Conservation (phyloP, 2,329 filamentous ascomycete species). For the Colletotrichum sp. region DNA sequence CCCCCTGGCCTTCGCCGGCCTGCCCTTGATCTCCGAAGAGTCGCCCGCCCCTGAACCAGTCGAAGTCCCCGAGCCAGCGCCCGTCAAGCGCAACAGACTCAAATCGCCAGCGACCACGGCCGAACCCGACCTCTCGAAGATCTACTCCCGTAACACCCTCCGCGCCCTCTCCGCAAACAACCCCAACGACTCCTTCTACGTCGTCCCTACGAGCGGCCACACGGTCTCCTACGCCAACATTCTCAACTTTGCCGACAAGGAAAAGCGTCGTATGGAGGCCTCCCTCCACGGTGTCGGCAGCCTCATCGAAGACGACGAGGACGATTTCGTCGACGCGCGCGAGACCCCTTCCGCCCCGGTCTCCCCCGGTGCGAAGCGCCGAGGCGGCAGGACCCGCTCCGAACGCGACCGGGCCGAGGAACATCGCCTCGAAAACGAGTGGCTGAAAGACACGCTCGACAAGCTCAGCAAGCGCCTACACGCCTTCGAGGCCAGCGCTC, state of each 20-base stretch:
- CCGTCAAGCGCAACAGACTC: conserved; percentile 40
- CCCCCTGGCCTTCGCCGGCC: conserved; percentile 88
- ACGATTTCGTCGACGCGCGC: conserved; percentile 88
- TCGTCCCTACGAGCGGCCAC: conserved; percentile 89
- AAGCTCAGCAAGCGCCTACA: conserved; percentile 87
- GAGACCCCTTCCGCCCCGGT: conserved; percentile 61
- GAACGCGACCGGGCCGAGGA: conserved; percentile 74
- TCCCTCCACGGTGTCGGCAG: conserved; percentile 49
- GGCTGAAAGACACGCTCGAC: conserved; percentile 84
- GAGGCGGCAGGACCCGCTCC: conserved; percentile 43
- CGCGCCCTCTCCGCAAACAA: conserved; percentile 73
- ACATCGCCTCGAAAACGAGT: conserved; percentile 85
- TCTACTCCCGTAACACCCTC: conserved; percentile 87
- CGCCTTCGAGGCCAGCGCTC: conserved; percentile 90
- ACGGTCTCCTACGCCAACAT: conserved; percentile 95
- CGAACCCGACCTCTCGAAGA: conserved; percentile 79
- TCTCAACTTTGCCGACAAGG: conserved; percentile 71
- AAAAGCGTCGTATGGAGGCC: conserved; percentile 63
- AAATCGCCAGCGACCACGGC: conserved; percentile 36
- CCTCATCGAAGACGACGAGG: conserved; percentile 69
- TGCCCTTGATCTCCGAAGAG: conserved; percentile 73
- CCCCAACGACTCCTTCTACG: conserved; percentile 83
- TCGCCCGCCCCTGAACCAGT: conserved; percentile 27
- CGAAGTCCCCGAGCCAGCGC: conserved; percentile 42
- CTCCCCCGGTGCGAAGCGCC: conserved; percentile 46